phyloP scores from a whole-genome alignment of 1,284 basidiomycete species.

The Leccinum pachyderme region DNA sequence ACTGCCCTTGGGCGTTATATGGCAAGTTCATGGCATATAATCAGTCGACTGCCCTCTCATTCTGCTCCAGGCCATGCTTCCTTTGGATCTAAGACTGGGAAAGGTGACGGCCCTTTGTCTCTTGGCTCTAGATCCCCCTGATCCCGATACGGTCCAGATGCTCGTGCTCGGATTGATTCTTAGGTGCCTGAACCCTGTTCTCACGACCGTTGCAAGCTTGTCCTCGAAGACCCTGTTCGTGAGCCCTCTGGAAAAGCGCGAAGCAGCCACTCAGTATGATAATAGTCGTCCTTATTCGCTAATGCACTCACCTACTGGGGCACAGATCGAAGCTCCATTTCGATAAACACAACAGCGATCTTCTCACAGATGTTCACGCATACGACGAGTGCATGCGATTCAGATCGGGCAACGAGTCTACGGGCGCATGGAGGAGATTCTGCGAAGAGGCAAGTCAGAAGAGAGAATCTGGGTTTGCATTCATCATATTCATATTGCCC shows the following conservation, averaged over 20 bases:
- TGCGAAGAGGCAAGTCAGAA: slow-evolving; percentile 65
- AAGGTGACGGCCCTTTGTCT: slow-evolving; percentile 51
- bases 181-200: slow-evolving; percentile 70
- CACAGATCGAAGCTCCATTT: slow-evolving; percentile 69
- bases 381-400: slow-evolving; percentile 68
- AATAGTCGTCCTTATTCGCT: not conserved
- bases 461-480: too few relatives aligned
- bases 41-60: slow-evolving; percentile 2
- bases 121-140: not conserved
- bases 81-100: slow-evolving; percentile 85
- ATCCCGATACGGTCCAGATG: slow-evolving; percentile 52
- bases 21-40: slow-evolving; percentile 37
- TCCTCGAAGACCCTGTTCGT: slow-evolving; percentile 88
- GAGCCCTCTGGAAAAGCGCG: slow-evolving; percentile 79
- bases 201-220: slow-evolving; percentile 82
- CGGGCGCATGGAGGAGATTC: slow-evolving; percentile 55
- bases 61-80: slow-evolving; percentile 64
- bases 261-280: slow-evolving; percentile 70
- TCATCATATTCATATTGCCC: not conserved
- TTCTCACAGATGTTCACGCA: slow-evolving; percentile 80
- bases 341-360: slow-evolving; percentile 75
- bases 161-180: slow-evolving; percentile 82
- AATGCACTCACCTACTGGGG: not conserved
- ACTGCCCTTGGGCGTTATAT: slow-evolving; percentile 86
- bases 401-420: slow-evolving; percentile 48